Conservation (phyloP, 2,329 filamentous ascomycete genomes). For the Monosporascus sp. region DNA sequence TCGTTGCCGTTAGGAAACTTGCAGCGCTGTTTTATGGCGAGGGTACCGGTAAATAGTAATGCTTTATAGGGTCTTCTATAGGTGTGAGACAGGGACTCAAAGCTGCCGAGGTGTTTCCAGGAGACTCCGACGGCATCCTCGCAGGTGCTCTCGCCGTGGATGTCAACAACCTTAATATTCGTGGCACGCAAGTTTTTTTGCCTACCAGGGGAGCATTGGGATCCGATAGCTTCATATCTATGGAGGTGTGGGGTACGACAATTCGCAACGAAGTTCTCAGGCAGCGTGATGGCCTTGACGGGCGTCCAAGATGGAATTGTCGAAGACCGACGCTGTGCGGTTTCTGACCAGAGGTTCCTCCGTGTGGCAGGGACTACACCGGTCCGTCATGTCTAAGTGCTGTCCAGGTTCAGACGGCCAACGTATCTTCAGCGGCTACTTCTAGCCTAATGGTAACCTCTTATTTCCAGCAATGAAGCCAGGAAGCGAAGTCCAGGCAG, state of each 20-base stretch:
- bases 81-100: slow-evolving; percentile 56
- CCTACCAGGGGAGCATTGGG: slow-evolving; percentile 31
- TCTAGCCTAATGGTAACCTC: slow-evolving; percentile 37
- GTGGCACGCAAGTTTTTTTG: slow-evolving; percentile 38
- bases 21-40: slow-evolving; percentile 41
- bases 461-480: slow-evolving; percentile 45
- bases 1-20: slow-evolving; percentile 43
- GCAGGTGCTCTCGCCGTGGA: slow-evolving; percentile 40
- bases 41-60: slow-evolving; percentile 38
- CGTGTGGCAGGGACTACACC: slow-evolving; percentile 26
- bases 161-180: slow-evolving; percentile 28
- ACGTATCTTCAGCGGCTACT: slow-evolving; percentile 35
- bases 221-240: slow-evolving; percentile 21
- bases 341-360: slow-evolving; percentile 26
- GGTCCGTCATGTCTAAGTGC: slow-evolving; percentile 34
- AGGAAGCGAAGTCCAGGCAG: slow-evolving; percentile 36
- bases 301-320: slow-evolving; percentile 36
- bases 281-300: slow-evolving; percentile 37
- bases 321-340: slow-evolving; percentile 33
- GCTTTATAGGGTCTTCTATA: slow-evolving; percentile 52
- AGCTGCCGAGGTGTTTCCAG: slow-evolving; percentile 46
- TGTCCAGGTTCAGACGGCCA: slow-evolving; percentile 37
- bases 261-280: slow-evolving; percentile 26
- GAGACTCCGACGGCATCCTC: slow-evolving; percentile 54
- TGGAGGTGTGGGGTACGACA: slow-evolving; percentile 22